Evolutionary conservation across 2,329 filamentous ascomycete species (phyloP), one percentile per base, ranked within the genome.

Genomic region (Exophiala oligosperma): DNA sequence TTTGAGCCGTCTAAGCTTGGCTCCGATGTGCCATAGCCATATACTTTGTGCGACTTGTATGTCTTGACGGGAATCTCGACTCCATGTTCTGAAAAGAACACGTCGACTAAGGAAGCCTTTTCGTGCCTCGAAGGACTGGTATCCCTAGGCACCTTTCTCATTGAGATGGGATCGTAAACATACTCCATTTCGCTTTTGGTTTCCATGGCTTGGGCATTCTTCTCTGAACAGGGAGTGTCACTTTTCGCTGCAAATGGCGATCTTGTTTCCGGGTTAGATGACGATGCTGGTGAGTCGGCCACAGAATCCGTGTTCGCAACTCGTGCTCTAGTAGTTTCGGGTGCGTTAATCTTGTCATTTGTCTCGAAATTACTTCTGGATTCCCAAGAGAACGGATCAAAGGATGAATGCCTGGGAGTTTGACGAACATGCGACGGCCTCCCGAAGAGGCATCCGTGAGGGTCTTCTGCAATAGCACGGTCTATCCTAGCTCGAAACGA

Each of bases 161-260:
- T 73, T 55, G 69, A 74, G 35, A 78, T 73, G 7, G 75, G 75
- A 41, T 78, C 76, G 60, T 76, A 77, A 50, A 71, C 67, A 56
- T 71, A 69, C 46, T 63, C 52, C 26, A 58, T 56, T 26, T 56
- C 49, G 11, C 41, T 50, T 24, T 24, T 26, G 41, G 56, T 29
- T 29, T 29, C 28, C 28, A 8, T 8, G 28, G 28, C 28, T 29
- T 4, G 4, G 28, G 28, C 28, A 29, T 29, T 8, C 28, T 4
- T 29, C 8, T 29, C 5, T 29, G 28, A 29, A 29, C 8, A 9
- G 32, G 32, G 11, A 6, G 32, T 51, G 11, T 46, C 37, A n/a
- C 4, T 47, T 21, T 12, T 11, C 9, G 48, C 11, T 14, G 43
- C 40, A 21, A 56, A 46, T 12, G 56, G 5, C 14, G 44, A 40